These are phyloP conservation scores for Fusarium burgessii DNA, from an alignment of 2,329 filamentous ascomycete genomes.

Conservation along the genomic window DNA sequence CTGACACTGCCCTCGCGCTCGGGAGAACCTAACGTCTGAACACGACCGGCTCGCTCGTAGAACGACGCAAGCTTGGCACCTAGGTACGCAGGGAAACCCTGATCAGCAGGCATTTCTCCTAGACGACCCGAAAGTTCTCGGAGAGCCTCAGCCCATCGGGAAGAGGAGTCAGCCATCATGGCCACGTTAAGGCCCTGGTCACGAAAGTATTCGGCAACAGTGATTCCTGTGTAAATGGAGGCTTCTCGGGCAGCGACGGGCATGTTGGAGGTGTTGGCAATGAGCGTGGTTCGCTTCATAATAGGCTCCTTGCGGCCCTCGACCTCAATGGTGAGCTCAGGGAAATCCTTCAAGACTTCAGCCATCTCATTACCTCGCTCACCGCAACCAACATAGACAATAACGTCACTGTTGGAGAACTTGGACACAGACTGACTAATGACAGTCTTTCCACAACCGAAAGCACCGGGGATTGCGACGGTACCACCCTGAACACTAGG, in stretches of 20 bases:
- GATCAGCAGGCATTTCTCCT: slow-evolving; percentile 99
- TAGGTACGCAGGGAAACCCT: slow-evolving; percentile 98
- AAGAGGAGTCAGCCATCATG: slow-evolving; percentile 99
- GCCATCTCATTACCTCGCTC: slow-evolving; percentile 99
- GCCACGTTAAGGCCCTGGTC: slow-evolving; percentile 97
- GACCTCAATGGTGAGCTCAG: slow-evolving; percentile 94
- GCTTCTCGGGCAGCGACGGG: slow-evolving; percentile 97
- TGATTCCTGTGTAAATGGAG: slow-evolving; percentile 98
- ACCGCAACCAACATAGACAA: slow-evolving; percentile 92
- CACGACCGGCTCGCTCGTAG: slow-evolving; percentile 97
- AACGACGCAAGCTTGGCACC: slow-evolving; percentile 97
- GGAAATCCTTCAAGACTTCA: slow-evolving; percentile 99
- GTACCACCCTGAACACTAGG: slow-evolving; percentile 97
- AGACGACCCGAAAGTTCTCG: slow-evolving; percentile 99
- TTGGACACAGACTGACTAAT: slow-evolving; percentile 99
- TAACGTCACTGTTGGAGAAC: slow-evolving; percentile 99
- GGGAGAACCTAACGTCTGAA: slow-evolving; percentile 86
- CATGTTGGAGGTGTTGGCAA: slow-evolving; percentile 99
- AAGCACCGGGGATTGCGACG: slow-evolving; percentile 97
- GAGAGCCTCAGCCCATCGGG: slow-evolving; percentile 97
- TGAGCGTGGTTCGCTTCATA: slow-evolving; percentile 99
- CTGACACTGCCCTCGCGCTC: slow-evolving; percentile 92
- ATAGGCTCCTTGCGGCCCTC: slow-evolving; percentile 97
- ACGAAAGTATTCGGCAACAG: slow-evolving; percentile 95
- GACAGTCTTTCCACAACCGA: slow-evolving; percentile 99